These are phyloP conservation scores for Thinopyrum elongatum DNA, from an alignment of 176 grass and related monocot genomes.

Conservation along the genomic window DNA sequence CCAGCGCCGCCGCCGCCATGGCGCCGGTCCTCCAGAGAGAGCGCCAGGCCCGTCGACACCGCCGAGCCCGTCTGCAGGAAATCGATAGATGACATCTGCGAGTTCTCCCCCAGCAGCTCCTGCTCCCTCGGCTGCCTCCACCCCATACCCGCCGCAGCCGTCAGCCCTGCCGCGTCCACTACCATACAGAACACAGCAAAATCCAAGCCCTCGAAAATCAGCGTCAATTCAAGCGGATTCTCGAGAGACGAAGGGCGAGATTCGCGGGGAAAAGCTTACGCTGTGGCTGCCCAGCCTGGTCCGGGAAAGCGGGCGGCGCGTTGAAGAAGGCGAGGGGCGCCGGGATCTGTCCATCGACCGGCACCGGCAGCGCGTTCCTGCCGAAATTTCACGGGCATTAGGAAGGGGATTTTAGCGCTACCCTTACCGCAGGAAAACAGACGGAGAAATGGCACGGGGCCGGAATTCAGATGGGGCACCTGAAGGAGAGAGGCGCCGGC, in stretches of 20 bases:
- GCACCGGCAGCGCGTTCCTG: slow-evolving; percentile 81
- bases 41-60: slow-evolving; percentile 81
- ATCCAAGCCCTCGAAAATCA: slow-evolving; percentile 23
- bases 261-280: slow-evolving; percentile 45
- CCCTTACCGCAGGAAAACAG: neutral
- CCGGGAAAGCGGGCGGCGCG: slow-evolving; percentile 55
- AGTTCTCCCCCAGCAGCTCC: slow-evolving; percentile 93
- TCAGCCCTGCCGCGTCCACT: slow-evolving; percentile 69
- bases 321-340: slow-evolving; percentile 74
- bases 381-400: slow-evolving; percentile 16
- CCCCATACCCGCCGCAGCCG: slow-evolving; percentile 54
- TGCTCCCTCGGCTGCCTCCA: slow-evolving; percentile 92
- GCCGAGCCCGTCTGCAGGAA: slow-evolving; percentile 96
- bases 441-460: neutral
- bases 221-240: slow-evolving; percentile 31
- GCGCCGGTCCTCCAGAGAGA: slow-evolving; percentile 88
- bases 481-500: slow-evolving; percentile 59
- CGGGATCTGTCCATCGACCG: slow-evolving; percentile 81
- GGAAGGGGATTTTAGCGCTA: slow-evolving; percentile 32
- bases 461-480: slow-evolving; percentile 32
- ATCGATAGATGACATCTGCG: slow-evolving; percentile 98
- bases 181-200: slow-evolving; percentile 41
- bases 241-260: neutral
- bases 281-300: slow-evolving; percentile 72
- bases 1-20: slow-evolving; percentile 49